Percentiles rank a stretch among this genome's conserved stretches.
These are phyloP conservation scores for Capsella bursapastoris DNA, from an alignment of 345 rosid genomes.

Conservation along the genomic window DNA sequence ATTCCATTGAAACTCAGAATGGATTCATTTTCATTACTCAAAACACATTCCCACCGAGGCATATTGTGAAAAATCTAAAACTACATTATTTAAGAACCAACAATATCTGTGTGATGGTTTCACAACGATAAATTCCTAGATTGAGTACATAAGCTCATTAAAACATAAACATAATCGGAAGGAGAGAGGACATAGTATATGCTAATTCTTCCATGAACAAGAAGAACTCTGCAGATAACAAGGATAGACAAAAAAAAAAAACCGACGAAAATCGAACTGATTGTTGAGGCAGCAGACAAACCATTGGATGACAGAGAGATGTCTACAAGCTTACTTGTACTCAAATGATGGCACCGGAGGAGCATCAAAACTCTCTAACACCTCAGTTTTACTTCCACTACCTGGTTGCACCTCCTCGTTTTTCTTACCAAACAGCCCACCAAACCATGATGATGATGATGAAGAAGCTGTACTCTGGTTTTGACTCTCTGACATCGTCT, in stretches of 20 bases:
- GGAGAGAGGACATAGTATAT: not conserved
- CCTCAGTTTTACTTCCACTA: slow-evolving; percentile 56
- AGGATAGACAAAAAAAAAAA: not conserved
- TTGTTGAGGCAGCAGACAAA: slow-evolving; percentile 20
- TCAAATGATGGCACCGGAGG: slow-evolving; percentile 80
- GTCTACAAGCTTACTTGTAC: slow-evolving; percentile 57
- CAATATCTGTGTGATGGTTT: slow-evolving; percentile 15
- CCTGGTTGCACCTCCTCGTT: slow-evolving; percentile 46
- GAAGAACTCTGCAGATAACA: not conserved
- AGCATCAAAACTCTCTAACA: slow-evolving; percentile 84
- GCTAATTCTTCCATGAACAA: slow-evolving; percentile 31
- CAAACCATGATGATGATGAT: slow-evolving; percentile 60
- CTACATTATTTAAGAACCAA: slow-evolving; percentile 39
- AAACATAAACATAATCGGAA: slow-evolving; percentile 21
- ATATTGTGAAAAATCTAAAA: not conserved
- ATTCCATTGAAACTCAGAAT: not conserved
- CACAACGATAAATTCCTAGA: slow-evolving; percentile 26
- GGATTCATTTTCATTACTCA: slow-evolving; percentile 5
- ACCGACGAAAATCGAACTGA: slow-evolving; percentile 3
- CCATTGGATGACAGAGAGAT: slow-evolving; percentile 1
- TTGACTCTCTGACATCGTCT: slow-evolving; percentile 40
- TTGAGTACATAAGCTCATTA: slow-evolving; percentile 16
- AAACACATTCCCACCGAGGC: not conserved
- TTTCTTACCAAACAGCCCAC: slow-evolving; percentile 61
- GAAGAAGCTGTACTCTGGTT: slow-evolving; percentile 34